These are phyloP conservation scores for Chaetomium strumarium DNA, from an alignment of 2,329 filamentous ascomycete species.

Conservation along the genomic window DNA sequence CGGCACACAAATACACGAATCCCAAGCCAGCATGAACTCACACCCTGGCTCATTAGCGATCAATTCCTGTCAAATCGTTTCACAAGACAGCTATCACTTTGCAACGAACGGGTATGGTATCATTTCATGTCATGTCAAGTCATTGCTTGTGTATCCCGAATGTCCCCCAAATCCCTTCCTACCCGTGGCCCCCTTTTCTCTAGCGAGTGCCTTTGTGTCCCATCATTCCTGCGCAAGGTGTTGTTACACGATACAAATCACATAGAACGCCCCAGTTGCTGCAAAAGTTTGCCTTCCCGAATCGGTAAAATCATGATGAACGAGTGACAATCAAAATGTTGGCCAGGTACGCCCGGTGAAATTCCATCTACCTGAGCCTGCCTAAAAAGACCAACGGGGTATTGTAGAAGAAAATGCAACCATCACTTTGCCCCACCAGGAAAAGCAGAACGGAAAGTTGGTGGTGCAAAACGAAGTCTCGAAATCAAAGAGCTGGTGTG, in stretches of 20 bases:
- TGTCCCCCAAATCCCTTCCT: neutral
- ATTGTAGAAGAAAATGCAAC: conserved; percentile 1
- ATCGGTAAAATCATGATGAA: conserved; percentile 2
- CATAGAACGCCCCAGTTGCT: neutral
- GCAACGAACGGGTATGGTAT: neutral
- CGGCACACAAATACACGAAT: neutral
- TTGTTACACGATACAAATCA: neutral
- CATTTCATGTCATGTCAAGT: neutral
- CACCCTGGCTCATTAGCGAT: neutral
- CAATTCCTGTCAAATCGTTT: no score
- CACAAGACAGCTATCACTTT: neutral
- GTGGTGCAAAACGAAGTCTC: neutral
- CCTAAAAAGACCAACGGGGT: conserved; percentile 8
- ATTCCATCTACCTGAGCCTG: neutral
- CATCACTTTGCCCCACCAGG: neutral
- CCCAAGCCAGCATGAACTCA: neutral
- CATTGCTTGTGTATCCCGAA: neutral
- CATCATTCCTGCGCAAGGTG: neutral
- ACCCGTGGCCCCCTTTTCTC: conserved; percentile 2
- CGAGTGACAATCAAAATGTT: conserved; percentile 11
- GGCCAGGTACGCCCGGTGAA: neutral
- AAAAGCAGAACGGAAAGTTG: neutral
- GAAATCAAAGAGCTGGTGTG: no score
- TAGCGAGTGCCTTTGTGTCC: neutral
- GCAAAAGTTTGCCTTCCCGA: neutral